Evolutionary conservation across 2,329 filamentous ascomycete genomes (phyloP).

Genomic region (Diaporthe australafricana): DNA sequence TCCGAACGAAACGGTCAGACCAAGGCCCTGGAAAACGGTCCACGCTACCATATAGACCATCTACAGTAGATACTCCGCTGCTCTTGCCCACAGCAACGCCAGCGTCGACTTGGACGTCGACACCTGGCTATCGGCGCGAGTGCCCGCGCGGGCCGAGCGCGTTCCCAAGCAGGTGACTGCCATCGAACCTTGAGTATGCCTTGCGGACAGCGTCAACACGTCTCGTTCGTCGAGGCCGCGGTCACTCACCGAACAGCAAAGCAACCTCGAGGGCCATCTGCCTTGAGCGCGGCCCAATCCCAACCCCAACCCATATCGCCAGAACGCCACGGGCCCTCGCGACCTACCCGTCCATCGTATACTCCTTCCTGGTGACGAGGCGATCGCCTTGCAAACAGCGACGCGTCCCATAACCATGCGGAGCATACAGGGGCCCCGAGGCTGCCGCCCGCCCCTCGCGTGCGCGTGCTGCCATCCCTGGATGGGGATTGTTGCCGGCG

Average conservation of each 20-base stretch:
- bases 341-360: not conserved
- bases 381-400: not conserved
- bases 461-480: not conserved
- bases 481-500: not conserved
- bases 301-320: not conserved
- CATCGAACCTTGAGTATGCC: not conserved
- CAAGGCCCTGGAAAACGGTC: slow-evolving; percentile 14
- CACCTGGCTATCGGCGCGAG: not conserved
- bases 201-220: not conserved
- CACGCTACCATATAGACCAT: not conserved
- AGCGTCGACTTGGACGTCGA: not conserved
- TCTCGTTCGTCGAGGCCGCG: not conserved
- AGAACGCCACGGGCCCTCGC: not conserved
- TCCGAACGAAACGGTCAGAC: not conserved
- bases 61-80: no score
- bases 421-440: not conserved
- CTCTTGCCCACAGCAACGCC: no score
- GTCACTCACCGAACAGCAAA: not conserved
- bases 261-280: slow-evolving; percentile 9
- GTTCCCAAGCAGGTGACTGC: slow-evolving; percentile 6
- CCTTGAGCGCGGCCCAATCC: slow-evolving; percentile 7
- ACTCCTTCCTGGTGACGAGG: not conserved
- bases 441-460: not conserved
- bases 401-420: not conserved
- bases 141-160: not conserved